Percentiles rank a stretch among this genome's conserved stretches.
These are phyloP conservation scores for Hypoxylon subgilvum DNA, from an alignment of 495 filamentous ascomycete species.

Conservation along the genomic window DNA sequence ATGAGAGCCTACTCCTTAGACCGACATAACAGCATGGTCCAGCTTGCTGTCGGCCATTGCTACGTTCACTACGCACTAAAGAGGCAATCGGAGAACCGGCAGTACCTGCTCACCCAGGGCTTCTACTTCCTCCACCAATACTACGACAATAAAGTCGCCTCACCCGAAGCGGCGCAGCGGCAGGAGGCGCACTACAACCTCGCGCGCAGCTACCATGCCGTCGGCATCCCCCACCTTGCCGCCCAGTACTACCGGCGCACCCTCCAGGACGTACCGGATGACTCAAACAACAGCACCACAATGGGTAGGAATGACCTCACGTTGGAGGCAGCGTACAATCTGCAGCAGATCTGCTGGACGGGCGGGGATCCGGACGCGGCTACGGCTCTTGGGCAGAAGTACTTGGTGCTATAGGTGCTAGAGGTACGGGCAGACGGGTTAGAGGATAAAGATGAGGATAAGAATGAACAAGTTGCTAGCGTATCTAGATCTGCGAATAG, in stretches of 20 bases:
- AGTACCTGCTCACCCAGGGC: conserved; percentile 83
- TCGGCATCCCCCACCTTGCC: conserved; percentile 80
- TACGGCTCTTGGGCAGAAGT: conserved; percentile 63
- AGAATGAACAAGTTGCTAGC: no score
- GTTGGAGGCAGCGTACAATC: conserved; percentile 70
- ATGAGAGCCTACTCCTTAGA: conserved; percentile 82
- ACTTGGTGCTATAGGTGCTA: conserved; percentile 45
- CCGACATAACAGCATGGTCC: conserved; percentile 75
- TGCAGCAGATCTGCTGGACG: conserved; percentile 70
- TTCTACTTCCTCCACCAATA: conserved; percentile 82
- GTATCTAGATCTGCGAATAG: no score
- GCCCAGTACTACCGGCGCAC: conserved; percentile 69
- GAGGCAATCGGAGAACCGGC: conserved; percentile 84
- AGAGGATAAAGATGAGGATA: no score
- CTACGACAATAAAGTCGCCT: conserved; percentile 59
- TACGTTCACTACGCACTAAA: conserved; percentile 88
- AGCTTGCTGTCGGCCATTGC: conserved; percentile 72
- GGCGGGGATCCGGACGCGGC: conserved; percentile 65
- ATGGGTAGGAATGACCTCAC: conserved; percentile 64
- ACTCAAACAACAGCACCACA: conserved; percentile 21
- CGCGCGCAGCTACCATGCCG: conserved; percentile 77
- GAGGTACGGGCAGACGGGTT: no score
- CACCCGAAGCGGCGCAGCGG: conserved; percentile 51
- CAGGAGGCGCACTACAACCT: conserved; percentile 93
- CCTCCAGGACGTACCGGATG: conserved; percentile 35